Evolutionary conservation across 257 asterid genomes (phyloP), one percentile per base, ranked within the genome.

Genomic region (Misopates orontium): DNA sequence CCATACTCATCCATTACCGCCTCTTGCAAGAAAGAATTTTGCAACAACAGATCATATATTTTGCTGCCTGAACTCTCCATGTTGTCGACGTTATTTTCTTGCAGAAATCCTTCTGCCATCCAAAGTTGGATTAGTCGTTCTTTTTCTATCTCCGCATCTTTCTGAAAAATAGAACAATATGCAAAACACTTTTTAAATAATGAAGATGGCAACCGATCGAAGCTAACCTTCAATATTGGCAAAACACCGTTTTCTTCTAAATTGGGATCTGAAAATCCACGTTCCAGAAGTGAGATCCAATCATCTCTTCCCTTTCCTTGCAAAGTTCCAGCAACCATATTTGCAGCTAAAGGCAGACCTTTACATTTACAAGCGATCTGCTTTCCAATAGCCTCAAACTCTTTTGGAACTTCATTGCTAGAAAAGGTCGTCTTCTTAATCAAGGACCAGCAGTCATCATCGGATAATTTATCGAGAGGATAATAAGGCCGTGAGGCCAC

Each of bases 31-130:
- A 57, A 57, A 15, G 62, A 57, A 57, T 32, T 21, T 11, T 22
- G 7, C 36, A 54, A 21, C 16, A 54, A 54, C 8, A 16, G 12
- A 8, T 54, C 36, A 5, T 16, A 57, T 3, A 31, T 1, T 15
- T 31, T 57, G 14, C 9, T 57, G 45, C 62, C 62, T n/a, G 31
- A 14, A 31, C 13, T 28, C 45, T 57, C 62, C 62, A 57, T 57
- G 17, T 57, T 45, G 4, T n/a, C 16, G 3, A 6, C 5, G 8
- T n/a, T 1, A 15, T 15, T 57, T 6, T 31, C 62, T 0, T 0
- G n/a, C 28, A 57, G 62, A 28, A 57, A 57, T 1, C 62, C 62
- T 57, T 57, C 54, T 13, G 71, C 71, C 71, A 66, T 66, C 71
- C 71, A 66, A n/a, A 66, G 53, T 28, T 66, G 71, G 71, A 66